Evolutionary conservation across 805 yeast species (phyloP).

Genomic region (Cyberlindnera mrakii): DNA sequence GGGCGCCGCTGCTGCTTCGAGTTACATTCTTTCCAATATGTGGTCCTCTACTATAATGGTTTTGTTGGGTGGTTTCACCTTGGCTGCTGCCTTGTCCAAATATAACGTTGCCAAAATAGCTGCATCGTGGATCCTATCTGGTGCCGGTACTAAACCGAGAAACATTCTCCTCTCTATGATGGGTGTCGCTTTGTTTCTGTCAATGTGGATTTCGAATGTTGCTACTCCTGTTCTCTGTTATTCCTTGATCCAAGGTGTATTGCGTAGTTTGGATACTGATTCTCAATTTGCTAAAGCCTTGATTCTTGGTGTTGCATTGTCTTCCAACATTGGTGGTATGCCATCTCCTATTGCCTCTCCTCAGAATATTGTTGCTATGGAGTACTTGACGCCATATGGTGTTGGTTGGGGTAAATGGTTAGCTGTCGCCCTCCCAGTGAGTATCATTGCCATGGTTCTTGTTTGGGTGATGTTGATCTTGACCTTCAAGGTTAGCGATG

Average conservation of each 20-base stretch:
- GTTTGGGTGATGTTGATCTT: constrained; percentile 66
- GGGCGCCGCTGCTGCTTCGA: constrained; percentile 58
- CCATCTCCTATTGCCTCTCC: constrained; percentile 96
- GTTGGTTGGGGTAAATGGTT: constrained; percentile 90
- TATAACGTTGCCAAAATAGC: constrained; percentile 84
- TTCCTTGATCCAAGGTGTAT: constrained; percentile 79
- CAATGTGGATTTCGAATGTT: constrained; percentile 96
- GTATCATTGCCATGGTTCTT: constrained; percentile 50
- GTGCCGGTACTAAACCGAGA: constrained; percentile 80
- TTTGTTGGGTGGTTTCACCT: constrained; percentile 83
- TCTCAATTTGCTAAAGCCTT: constrained; percentile 81
- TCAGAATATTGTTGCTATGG: constrained; percentile 87
- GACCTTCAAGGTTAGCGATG: constrained; percentile 45
- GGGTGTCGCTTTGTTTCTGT: constrained; percentile 76
- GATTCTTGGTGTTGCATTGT: constrained; percentile 83
- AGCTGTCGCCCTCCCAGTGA: constrained; percentile 78
- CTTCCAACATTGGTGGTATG: constrained; percentile 94
- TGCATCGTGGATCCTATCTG: constrained; percentile 74
- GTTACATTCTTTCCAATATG: constrained; percentile 73
- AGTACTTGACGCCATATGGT: constrained; percentile 63
- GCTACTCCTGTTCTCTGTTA: constrained; percentile 93
- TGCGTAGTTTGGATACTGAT: constrained; percentile 69
- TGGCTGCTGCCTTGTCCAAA: constrained; percentile 90
- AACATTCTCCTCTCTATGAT: constrained; percentile 71
- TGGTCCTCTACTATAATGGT: constrained; percentile 93